Conservation (phyloP, 352 stramenopile species). For the Pythium phragmiticola region DNA sequence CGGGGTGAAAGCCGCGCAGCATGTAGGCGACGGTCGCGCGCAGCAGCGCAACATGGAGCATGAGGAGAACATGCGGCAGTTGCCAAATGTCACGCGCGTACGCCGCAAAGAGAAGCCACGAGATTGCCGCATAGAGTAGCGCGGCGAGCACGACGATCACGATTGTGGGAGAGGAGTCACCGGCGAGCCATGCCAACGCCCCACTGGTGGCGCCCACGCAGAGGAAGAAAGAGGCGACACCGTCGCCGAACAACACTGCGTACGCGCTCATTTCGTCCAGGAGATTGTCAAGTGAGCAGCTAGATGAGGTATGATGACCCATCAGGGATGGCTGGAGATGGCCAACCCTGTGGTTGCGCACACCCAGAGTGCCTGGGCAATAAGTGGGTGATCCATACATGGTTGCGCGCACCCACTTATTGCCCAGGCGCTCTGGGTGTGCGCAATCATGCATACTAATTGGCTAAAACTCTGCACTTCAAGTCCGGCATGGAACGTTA, state of each 20-base stretch:
- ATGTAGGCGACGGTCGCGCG: slow-evolving; percentile 9
- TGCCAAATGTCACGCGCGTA: slow-evolving; percentile 23
- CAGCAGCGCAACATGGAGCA: slow-evolving; percentile 5
- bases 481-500: too few species aligned
- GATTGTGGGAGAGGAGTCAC: not conserved
- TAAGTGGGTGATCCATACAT: too few species aligned
- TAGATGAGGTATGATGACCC: too few species aligned
- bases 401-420: too few species aligned
- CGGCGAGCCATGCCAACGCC: not conserved
- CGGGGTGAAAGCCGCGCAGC: slow-evolving; percentile 6
- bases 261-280: slow-evolving; percentile 5
- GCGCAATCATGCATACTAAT: too few species aligned
- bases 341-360: too few species aligned
- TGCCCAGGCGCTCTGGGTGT: too few species aligned
- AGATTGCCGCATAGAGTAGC: slow-evolving; percentile 2
- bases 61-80: slow-evolving; percentile 16
- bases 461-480: too few species aligned
- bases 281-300: too few species aligned
- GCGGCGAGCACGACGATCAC: not conserved
- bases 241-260: slow-evolving; percentile 8
- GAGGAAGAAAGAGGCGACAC: slow-evolving; percentile 11
- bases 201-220: not conserved
- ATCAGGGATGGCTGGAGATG: not conserved
- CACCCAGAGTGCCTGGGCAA: too few species aligned
- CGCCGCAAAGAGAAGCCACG: slow-evolving; percentile 16